Evolutionary conservation across 805 yeast genomes (phyloP).

Genomic region (Ogataea chonburiensis): DNA sequence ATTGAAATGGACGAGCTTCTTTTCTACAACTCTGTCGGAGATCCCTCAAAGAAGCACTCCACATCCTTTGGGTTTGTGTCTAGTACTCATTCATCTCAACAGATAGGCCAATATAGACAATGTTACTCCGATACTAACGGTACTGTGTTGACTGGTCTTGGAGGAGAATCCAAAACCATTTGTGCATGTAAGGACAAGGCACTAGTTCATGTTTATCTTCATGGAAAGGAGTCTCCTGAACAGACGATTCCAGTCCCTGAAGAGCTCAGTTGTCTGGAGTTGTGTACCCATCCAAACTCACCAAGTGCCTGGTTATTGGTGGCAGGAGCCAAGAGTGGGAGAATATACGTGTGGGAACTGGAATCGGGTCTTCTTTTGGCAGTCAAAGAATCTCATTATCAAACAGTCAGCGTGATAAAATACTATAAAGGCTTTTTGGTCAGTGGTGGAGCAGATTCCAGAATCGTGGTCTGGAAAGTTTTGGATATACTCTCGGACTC

Average conservation of each 20-base stretch:
- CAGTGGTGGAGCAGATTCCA: slow-evolving; percentile 79
- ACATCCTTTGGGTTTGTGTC: slow-evolving; percentile 39
- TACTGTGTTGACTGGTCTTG: slow-evolving; percentile 45
- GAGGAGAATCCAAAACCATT: slow-evolving; percentile 52
- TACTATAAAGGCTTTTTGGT: slow-evolving; percentile 66
- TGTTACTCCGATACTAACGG: slow-evolving; percentile 49
- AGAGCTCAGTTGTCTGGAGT: slow-evolving; percentile 55
- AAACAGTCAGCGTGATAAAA: slow-evolving; percentile 58
- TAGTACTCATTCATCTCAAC: slow-evolving; percentile 47
- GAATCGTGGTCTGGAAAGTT: slow-evolving; percentile 72
- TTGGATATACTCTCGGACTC: slow-evolving; percentile 51
- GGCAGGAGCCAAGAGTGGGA: slow-evolving; percentile 76
- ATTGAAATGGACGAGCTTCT: slow-evolving; percentile 49
- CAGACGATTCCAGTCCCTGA: slow-evolving; percentile 87
- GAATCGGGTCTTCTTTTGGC: slow-evolving; percentile 69
- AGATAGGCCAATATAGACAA: slow-evolving; percentile 50
- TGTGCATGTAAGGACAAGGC: slow-evolving; percentile 73
- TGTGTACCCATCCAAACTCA: slow-evolving; percentile 37
- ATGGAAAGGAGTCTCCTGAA: slow-evolving; percentile 69
- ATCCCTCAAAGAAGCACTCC: slow-evolving; percentile 36
- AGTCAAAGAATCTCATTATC: slow-evolving; percentile 84
- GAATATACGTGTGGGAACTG: slow-evolving; percentile 82
- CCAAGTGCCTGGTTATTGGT: slow-evolving; percentile 52
- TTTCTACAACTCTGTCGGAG: slow-evolving; percentile 47
- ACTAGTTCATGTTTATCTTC: slow-evolving; percentile 65